Base-by-base conservation (phyloP, 257 asterid genomes). In the Solanum ossicruentum region DNA sequence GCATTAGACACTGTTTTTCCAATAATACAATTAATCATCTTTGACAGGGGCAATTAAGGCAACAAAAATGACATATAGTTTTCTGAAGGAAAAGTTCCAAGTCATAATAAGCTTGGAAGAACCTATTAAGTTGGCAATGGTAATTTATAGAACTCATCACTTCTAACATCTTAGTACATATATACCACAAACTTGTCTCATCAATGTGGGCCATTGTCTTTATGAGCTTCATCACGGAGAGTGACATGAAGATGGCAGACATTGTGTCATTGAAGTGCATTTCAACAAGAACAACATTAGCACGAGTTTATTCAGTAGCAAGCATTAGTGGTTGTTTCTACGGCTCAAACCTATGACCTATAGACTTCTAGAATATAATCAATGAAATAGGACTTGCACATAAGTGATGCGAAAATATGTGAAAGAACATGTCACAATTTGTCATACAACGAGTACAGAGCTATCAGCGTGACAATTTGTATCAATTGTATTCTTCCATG, bases 161-260 rank as follows among this genome's bases (percentile, higher is more conserved):
- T 95, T 80, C 97, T 83, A 21, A 88, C 89, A 92, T 95, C 95
- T 84, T 85, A 85, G 82, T 4, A 36, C 41, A 67, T 73, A 56
- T 95, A 91, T 32, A 84, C 82, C 87, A 92, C 85, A 71, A 95
- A 93, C 69, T 85, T 92, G 72, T 92, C 92, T 95, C 94, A 93
- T 90, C 96, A 92, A 81, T 85, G 86, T 0, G 90, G 83, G 8
- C 95, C 97, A 52, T 92, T 93, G 36, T 84, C 93, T 54, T 86
- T 91, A 9, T 84, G 80, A 4, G 89, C 87, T 70, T 91, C 90
- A 4, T 88, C 2, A 89, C 91, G 5, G 95, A 93, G 12, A 91
- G 92, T 43, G 98, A 95, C 88, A 82, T 91, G 86, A 92, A 86
- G 36, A 93, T 57, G 60, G 89, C 88, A 0, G 86, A 89, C 52